Evolutionary conservation across 331 rosid species (phyloP), one percentile per base, ranked within the genome.

Genomic region (Acacia concinna): DNA sequence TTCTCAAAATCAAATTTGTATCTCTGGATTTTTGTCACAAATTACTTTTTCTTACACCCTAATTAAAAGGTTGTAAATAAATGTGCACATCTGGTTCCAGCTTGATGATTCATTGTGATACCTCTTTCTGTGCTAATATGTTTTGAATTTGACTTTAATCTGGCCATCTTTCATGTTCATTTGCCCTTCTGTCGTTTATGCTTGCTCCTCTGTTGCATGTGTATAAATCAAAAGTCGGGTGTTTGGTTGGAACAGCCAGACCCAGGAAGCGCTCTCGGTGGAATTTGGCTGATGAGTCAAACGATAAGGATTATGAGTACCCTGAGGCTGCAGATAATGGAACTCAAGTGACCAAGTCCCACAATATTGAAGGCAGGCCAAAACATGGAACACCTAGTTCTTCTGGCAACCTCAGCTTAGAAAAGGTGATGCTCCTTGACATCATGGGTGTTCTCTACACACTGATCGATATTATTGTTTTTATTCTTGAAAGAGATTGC

Each of bases 251-350:
- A 75, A 75, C 82, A 68, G 79, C 62, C 47, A 91, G 88, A 87
- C 79, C 76, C 74, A 85, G 87, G 81, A 96, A 80, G 85, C 89
- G 84, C 49, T 90, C 98, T 91, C 88, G 96, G 21, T 91, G 93
- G 96, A 93, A 81, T 86, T 76, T 87, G 38, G 88, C 88, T 77
- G 85, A 84, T 81, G 91, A 79, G 38, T 85, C 84, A 57, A 74
- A 68, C 31, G 87, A 72, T 28, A 81, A 81, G 78, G 88, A 73
- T 77, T 38, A 69, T 35, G 90, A 83, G 38, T 69, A 30, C 46
- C 46, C 46, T 10, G 80, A 51, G 60, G 83, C 77, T 30, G 81
- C 83, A 73, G 78, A 76, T 56, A 79, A 72, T 41, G 87, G 85
- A 81, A 81, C 68, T 83, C 86, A 82, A 43, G 81, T 63, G 78